Evolutionary conservation across 1,139 yeast genomes (phyloP).

Genomic region (Pichia sp.): DNA sequence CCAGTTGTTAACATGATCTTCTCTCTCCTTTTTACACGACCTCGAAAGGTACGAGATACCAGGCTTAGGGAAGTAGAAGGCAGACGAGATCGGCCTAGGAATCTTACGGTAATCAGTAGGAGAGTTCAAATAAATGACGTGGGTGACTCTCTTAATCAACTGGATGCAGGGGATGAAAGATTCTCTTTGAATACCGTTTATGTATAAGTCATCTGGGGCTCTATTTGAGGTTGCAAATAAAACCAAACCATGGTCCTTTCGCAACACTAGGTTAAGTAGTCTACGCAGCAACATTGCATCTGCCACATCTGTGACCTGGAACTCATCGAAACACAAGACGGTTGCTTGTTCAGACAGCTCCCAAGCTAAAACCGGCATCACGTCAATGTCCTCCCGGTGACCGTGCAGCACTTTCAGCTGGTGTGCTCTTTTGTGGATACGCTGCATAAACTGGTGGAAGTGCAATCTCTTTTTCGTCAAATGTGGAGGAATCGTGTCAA

Average conservation of each 20-base stretch:
- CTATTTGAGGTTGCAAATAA: slow-evolving; percentile 92
- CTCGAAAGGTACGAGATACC: slow-evolving; percentile 50
- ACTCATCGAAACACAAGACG: slow-evolving; percentile 89
- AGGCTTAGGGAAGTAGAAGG: slow-evolving; percentile 71
- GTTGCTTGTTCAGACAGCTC: slow-evolving; percentile 75
- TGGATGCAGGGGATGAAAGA: slow-evolving; percentile 90
- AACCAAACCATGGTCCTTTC: slow-evolving; percentile 73
- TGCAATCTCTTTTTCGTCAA: slow-evolving; percentile 77
- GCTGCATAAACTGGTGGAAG: slow-evolving; percentile 96
- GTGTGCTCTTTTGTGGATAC: slow-evolving; percentile 82
- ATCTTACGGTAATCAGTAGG: slow-evolving; percentile 92
- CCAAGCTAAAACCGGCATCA: slow-evolving; percentile 78
- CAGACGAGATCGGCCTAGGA: slow-evolving; percentile 76
- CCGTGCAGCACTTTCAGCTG: slow-evolving; percentile 61
- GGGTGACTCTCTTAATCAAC: slow-evolving; percentile 64
- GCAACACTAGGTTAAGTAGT: slow-evolving; percentile 55
- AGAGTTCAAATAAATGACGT: slow-evolving; percentile 76
- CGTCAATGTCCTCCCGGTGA: slow-evolving; percentile 62
- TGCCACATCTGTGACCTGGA: slow-evolving; percentile 95
- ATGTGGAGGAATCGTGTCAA: slow-evolving; percentile 72
- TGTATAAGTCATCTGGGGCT: slow-evolving; percentile 88
- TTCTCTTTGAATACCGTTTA: slow-evolving; percentile 88
- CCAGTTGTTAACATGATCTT: slow-evolving; percentile 72
- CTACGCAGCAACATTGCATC: slow-evolving; percentile 94
- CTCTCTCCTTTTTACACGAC: slow-evolving; percentile 45